These are phyloP conservation scores for Ogataea neopini DNA, from an alignment of 805 yeast genomes.

Conservation along the genomic window DNA sequence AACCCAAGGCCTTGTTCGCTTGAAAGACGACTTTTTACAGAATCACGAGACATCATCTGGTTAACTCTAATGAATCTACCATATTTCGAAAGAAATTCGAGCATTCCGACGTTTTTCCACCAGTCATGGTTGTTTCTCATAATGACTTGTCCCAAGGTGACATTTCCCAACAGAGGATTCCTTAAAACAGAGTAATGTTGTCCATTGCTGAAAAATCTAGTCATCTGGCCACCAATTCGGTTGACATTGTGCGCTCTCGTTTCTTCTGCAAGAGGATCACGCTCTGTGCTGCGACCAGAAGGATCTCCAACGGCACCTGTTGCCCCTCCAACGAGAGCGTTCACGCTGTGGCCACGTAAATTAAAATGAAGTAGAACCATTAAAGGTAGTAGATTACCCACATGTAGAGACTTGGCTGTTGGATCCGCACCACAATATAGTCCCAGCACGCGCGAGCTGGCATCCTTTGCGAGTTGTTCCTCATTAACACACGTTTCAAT, in stretches of 20 bases:
- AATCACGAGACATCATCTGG: constrained; percentile 87
- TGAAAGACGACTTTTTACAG: constrained; percentile 71
- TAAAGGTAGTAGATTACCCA: constrained; percentile 88
- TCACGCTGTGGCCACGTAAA: constrained; percentile 80
- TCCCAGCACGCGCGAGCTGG: constrained; percentile 43
- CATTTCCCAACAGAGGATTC: constrained; percentile 26
- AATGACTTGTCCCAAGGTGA: constrained; percentile 19
- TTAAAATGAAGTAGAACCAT: constrained; percentile 83
- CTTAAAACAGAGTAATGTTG: constrained; percentile 59
- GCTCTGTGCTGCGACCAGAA: constrained; percentile 81
- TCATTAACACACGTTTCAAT: constrained; percentile 44
- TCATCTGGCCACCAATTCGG: constrained; percentile 63
- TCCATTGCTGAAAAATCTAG: constrained; percentile 60
- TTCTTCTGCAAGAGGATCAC: constrained; percentile 55
- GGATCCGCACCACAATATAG: constrained; percentile 97
- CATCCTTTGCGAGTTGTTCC: constrained; percentile 26
- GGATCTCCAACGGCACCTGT: constrained; percentile 98
- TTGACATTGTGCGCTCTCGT: constrained; percentile 57
- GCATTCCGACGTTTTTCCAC: constrained; percentile 80
- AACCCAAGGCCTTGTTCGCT: constrained; percentile 82
- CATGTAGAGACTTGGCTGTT: constrained; percentile 82
- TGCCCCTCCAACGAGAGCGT: constrained; percentile 89
- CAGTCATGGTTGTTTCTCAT: constrained; percentile 70
- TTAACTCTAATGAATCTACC: constrained; percentile 81
- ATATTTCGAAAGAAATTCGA: constrained; percentile 72